Conservation (phyloP, 2,329 filamentous ascomycete genomes). For the Sphaerulina populicola region DNA sequence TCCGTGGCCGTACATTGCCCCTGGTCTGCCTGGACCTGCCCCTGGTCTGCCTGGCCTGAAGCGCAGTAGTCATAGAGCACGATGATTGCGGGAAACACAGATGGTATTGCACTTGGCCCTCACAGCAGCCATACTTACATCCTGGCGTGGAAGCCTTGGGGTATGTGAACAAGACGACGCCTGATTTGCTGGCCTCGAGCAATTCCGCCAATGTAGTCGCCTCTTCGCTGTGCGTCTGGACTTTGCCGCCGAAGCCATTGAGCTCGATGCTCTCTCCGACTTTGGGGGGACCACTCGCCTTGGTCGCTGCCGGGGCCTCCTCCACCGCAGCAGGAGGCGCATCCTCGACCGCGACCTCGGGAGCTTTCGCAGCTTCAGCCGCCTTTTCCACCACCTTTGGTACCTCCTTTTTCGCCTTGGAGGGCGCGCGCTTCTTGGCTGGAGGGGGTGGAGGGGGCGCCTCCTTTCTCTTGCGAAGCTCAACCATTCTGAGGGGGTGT, state of each 20-base stretch:
- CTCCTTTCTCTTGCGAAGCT: conserved; percentile 56
- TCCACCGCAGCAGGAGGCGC: conserved; percentile 17
- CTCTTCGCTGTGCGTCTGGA: conserved; percentile 76
- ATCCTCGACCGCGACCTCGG: conserved; percentile 27
- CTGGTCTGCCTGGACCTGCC: too few relatives aligned
- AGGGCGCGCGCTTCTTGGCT: conserved; percentile 37
- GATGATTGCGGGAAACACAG: too few relatives aligned
- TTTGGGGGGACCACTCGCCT: conserved; percentile 21
- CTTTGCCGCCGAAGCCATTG: conserved; percentile 54
- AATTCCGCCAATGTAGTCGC: conserved; percentile 73
- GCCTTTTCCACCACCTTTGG: conserved; percentile 33
- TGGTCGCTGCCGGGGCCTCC: conserved; percentile 6
- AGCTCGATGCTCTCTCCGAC: conserved; percentile 48
- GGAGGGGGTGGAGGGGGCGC: conserved; percentile 42
- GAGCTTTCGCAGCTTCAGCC: conserved; percentile 25
- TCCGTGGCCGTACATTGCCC: too few relatives aligned
- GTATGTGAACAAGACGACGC: conserved; percentile 90
- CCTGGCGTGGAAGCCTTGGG: conserved; percentile 90
- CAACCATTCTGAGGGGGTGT: conserved; percentile 45
- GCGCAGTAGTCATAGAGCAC: too few relatives aligned
- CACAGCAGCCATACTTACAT: conserved; percentile 53
- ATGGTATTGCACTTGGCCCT: too few relatives aligned
- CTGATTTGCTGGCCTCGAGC: conserved; percentile 71
- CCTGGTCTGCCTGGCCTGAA: too few relatives aligned
- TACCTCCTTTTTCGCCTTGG: conserved; percentile 31